Evolutionary conservation across 2,329 filamentous ascomycete genomes (phyloP), one percentile per base, ranked within the genome.

Genomic region (Sporothrix curviconia): DNA sequence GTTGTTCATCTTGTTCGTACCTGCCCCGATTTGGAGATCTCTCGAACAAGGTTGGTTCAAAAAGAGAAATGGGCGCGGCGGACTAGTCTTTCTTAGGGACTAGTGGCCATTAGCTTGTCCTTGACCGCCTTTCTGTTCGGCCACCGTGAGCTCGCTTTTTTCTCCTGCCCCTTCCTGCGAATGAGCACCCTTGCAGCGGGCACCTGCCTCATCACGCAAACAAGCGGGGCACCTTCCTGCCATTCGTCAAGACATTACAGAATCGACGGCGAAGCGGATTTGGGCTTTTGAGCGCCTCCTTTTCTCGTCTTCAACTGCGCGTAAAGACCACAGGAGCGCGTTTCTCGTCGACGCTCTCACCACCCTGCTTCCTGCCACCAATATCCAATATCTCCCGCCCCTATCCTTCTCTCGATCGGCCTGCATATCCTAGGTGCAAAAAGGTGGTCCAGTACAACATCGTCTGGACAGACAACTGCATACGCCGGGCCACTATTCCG

Each of bases 51-150:
- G 43, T 32, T 46, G 50, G 51, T 49, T 24, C 49, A 25, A 49
- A 55, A 57, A 17, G 9, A 59, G 58, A 57, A 51, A 43, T 36
- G 53, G 22, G 54, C 58, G 51, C 37, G 19, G 25, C 12, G 12
- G 19, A 28, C 58, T 59, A 59, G 49, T 24, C 58, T 19, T 8
- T n/a, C n/a, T 50, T 34, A 6, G 15, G 46, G 54, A n/a, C 30
- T 59, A 59, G 57, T 34, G 12, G 2, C 19, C 17, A 24, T 24
- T 56, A 56, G 53, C 47, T 24, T 34, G 40, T 17, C 15, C 54
- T 46, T 56, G 58, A 58, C 56, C 50, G 56, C 56, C 46, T 56
- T 55, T 60, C 56, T 57, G 39, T 52, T 46, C 30, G 42, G 30
- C 40, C 52, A 53, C 52, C 51, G 34, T 28, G 24, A 14, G 9